These are phyloP conservation scores for Umbelopsis isabellina DNA, from an alignment of 192 early-diverging fungal species.

Conservation along the genomic window DNA sequence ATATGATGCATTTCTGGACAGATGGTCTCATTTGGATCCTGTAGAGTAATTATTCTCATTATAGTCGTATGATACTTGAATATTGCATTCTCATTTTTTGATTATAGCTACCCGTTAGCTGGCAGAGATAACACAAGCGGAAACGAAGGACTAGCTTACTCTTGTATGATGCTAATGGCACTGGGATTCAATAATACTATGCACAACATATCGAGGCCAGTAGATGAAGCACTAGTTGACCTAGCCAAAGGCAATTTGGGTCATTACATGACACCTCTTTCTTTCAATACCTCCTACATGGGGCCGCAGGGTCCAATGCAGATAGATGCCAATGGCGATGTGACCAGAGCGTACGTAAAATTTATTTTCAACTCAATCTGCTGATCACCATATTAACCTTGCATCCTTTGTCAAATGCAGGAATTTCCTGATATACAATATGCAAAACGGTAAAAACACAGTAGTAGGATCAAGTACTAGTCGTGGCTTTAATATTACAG, in stretches of 20 bases:
- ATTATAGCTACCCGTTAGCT: constrained; percentile 47
- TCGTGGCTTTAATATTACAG: constrained; percentile 42
- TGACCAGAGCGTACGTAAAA: constrained; percentile 28
- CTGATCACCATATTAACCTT: background rate
- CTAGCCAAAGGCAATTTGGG: constrained; percentile 43
- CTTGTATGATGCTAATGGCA: constrained; percentile 57
- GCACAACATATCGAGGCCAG: constrained; percentile 29
- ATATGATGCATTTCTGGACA: constrained; percentile 50
- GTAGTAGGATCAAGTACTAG: constrained; percentile 47
- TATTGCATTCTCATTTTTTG: background rate
- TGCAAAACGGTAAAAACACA: constrained; percentile 42
- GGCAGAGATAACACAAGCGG: constrained; percentile 46
- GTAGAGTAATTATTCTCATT: constrained; percentile 29
- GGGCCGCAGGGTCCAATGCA: constrained; percentile 52
- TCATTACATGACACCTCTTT: constrained; percentile 34
- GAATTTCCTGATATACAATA: constrained; percentile 49
- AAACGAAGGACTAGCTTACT: constrained; percentile 54
- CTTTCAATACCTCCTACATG: constrained; percentile 48
- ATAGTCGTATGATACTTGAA: background rate
- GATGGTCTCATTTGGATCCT: constrained; percentile 47
- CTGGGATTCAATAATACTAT: constrained; percentile 47
- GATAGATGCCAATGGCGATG: constrained; percentile 51
- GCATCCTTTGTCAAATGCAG: constrained; percentile 24
- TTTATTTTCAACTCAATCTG: background rate
- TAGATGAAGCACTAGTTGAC: constrained; percentile 18